Evolutionary conservation across 1,284 basidiomycete genomes (phyloP).

Genomic region (Leccinum subrobustum): DNA sequence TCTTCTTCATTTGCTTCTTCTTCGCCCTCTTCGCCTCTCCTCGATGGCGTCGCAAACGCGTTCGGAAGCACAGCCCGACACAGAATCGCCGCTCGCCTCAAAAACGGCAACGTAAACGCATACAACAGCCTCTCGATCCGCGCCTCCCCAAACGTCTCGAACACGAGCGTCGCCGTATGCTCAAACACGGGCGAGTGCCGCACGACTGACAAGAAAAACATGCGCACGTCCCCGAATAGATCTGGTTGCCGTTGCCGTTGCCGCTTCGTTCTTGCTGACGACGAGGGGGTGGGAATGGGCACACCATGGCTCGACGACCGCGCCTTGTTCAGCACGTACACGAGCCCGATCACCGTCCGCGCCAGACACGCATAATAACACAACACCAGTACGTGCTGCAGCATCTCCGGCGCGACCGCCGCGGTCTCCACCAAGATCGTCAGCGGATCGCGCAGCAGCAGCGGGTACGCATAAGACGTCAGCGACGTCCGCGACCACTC

Average conservation of each 20-base stretch:
- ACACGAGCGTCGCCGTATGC: conserved; percentile 72
- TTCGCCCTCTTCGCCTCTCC: not conserved
- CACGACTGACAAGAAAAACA: conserved; percentile 83
- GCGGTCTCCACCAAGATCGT: conserved; percentile 86
- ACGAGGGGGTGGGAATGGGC: no score
- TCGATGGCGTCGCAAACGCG: conserved; percentile 47
- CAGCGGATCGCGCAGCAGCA: conserved; percentile 86
- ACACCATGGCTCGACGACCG: conserved; percentile 46
- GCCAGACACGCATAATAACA: conserved; percentile 89
- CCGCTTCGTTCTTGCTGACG: not conserved
- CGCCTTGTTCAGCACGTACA: conserved; percentile 75
- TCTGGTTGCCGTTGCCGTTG: conserved; percentile 35
- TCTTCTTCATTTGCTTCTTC: conserved; percentile 18
- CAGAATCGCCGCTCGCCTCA: conserved; percentile 88
- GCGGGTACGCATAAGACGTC: conserved; percentile 72
- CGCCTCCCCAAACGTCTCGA: conserved; percentile 76
- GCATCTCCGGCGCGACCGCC: conserved; percentile 83
- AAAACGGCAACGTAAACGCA: conserved; percentile 88
- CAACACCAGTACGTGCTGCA: conserved; percentile 81
- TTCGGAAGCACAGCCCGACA: conserved; percentile 74
- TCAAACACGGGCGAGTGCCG: conserved; percentile 79
- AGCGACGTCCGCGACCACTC: conserved; percentile 86
- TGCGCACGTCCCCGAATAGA: conserved; percentile 76
- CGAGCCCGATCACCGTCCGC: conserved; percentile 78
- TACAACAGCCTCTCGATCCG: conserved; percentile 87